phyloP scores from a whole-genome alignment of 495 filamentous ascomycete species.

The Tetracladium setigerum region DNA sequence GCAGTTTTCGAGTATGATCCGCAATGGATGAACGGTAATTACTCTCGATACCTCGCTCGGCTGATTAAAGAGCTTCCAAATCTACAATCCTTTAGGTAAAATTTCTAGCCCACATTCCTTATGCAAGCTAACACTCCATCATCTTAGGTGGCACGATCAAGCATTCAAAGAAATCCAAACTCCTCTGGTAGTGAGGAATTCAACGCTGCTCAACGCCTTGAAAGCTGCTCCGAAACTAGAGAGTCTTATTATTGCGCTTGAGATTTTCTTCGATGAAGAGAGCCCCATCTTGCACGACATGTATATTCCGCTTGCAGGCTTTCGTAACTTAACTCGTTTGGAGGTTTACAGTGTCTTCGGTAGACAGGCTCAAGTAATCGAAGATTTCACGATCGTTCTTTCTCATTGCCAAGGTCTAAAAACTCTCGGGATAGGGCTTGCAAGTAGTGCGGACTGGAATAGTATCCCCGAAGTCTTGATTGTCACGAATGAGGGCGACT shows the following conservation, averaged over 20 bases:
- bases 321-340: slow-evolving; percentile 5
- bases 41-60: not conserved
- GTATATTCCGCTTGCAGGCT: slow-evolving; percentile 1
- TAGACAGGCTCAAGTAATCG: not conserved
- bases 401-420: not conserved
- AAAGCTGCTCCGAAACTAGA: not conserved
- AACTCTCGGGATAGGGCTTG: slow-evolving; percentile 2
- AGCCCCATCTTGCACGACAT: not conserved
- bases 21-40: not conserved
- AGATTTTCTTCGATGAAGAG: not conserved
- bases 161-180: not conserved
- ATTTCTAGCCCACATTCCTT: not conserved
- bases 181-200: not conserved
- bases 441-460: not conserved
- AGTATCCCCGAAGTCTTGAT: not conserved
- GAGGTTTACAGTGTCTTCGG: slow-evolving; percentile 5
- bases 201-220: not conserved
- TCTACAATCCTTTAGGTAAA: slow-evolving; percentile 4
- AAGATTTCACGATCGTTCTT: not conserved
- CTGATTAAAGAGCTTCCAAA: slow-evolving; percentile 1
- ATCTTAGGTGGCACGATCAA: slow-evolving; percentile 2
- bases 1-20: not conserved
- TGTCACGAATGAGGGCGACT: no score
- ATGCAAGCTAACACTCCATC: not conserved
- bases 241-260: not conserved